Evolutionary conservation across 2,329 filamentous ascomycete species (phyloP).

Genomic region (Didymella sp.): DNA sequence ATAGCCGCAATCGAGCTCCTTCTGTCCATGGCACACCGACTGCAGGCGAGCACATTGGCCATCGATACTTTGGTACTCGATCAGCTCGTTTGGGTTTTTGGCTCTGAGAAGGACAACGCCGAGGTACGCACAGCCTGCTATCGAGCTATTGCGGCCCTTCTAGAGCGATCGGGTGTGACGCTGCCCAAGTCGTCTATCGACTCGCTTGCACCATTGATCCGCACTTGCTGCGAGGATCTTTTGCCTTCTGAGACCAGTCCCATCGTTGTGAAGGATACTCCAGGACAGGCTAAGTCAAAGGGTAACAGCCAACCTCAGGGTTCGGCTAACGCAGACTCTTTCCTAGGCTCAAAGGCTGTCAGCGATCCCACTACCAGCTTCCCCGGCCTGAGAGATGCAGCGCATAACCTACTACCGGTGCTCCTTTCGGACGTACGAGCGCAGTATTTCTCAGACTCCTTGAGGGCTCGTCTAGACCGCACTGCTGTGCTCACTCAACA

Average conservation of each 20-base stretch:
- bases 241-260: slow-evolving; percentile 56
- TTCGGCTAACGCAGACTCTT: slow-evolving; percentile 73
- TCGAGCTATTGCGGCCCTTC: slow-evolving; percentile 61
- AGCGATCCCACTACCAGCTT: slow-evolving; percentile 48
- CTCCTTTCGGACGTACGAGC: slow-evolving; percentile 70
- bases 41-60: slow-evolving; percentile 65
- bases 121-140: slow-evolving; percentile 69
- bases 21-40: slow-evolving; percentile 62
- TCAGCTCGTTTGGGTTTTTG: slow-evolving; percentile 74
- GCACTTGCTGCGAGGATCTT: slow-evolving; percentile 76
- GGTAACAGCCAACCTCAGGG: slow-evolving; percentile 42
- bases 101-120: slow-evolving; percentile 57
- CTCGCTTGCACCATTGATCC: slow-evolving; percentile 68
- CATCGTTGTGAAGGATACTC: slow-evolving; percentile 48
- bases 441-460: slow-evolving; percentile 70
- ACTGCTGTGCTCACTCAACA: slow-evolving; percentile 75
- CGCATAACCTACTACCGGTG: slow-evolving; percentile 66
- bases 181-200: slow-evolving; percentile 71
- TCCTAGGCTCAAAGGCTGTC: slow-evolving; percentile 59
- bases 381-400: slow-evolving; percentile 61
- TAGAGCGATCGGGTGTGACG: slow-evolving; percentile 69
- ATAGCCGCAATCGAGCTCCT: slow-evolving; percentile 71
- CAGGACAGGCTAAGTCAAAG: slow-evolving; percentile 51
- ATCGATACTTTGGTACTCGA: slow-evolving; percentile 71
- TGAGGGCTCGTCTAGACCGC: slow-evolving; percentile 79